phyloP scores from a whole-genome alignment of 352 stramenopile species.

The Phytophthora aleatoria region DNA sequence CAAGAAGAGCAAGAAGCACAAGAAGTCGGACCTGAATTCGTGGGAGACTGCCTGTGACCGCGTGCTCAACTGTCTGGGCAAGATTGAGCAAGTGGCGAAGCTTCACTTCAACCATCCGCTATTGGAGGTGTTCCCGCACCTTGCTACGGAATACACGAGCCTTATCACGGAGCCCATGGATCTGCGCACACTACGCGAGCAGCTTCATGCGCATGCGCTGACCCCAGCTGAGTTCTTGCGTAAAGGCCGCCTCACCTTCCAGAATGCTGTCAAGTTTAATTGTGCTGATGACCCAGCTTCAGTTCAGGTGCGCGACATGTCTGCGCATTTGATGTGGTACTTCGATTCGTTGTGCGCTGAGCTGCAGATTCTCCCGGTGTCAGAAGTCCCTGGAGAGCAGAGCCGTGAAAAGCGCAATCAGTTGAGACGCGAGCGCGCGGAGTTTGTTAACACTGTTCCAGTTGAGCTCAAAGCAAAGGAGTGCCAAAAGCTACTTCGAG shows the following conservation, averaged over 20 bases:
- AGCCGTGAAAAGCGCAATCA: slow-evolving; percentile 43
- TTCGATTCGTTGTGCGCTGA: slow-evolving; percentile 86
- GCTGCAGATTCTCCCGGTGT: slow-evolving; percentile 40
- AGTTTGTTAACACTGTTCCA: slow-evolving; percentile 52
- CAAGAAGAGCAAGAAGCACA: slow-evolving; percentile 76
- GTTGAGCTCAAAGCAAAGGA: slow-evolving; percentile 86
- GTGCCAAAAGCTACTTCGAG: slow-evolving; percentile 75
- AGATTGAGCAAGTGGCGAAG: slow-evolving; percentile 83
- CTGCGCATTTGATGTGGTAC: slow-evolving; percentile 79
- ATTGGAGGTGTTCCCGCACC: slow-evolving; percentile 76
- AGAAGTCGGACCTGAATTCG: slow-evolving; percentile 74
- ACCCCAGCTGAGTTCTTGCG: slow-evolving; percentile 61
- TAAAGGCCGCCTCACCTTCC: slow-evolving; percentile 78
- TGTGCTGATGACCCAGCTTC: slow-evolving; percentile 71
- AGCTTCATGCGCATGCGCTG: slow-evolving; percentile 62
- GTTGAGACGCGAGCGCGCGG: slow-evolving; percentile 58
- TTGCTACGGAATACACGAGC: slow-evolving; percentile 61
- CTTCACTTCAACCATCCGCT: slow-evolving; percentile 83
- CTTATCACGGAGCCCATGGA: slow-evolving; percentile 86
- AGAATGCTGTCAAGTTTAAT: slow-evolving; percentile 88
- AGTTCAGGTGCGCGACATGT: slow-evolving; percentile 83
- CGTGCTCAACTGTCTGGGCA: slow-evolving; percentile 67
- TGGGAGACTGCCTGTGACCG: slow-evolving; percentile 78
- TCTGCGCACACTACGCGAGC: slow-evolving; percentile 70
- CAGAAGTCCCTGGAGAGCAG: slow-evolving; percentile 27